Base-by-base conservation (phyloP, 257 asterid species). In the Plantago elongata region DNA sequence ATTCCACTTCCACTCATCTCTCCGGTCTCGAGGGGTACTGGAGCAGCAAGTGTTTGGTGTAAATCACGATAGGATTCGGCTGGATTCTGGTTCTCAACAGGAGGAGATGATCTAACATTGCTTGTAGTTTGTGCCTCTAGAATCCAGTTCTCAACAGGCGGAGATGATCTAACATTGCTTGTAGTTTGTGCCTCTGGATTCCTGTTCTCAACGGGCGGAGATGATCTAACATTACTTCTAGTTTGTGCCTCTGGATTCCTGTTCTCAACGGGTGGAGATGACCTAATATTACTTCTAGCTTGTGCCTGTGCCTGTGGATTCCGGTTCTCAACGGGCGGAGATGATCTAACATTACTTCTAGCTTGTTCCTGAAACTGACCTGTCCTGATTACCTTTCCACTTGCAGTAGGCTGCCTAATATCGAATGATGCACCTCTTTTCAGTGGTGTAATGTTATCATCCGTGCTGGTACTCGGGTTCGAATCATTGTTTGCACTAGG, bases 21-120 rank as follows among this genome's bases (percentile, higher is more conserved):
- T 65, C 61, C 71, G 27, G 10, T 54, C 92, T 22, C 2, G 2
- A 37, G 54, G 17, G 40, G 46, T 22, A 22, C 27, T 70, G 13
- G 43, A 54, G 75, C 46, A 49, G 55, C 46, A 54, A 73, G 47
- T 48, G 46, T 18, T 42, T 62, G 61, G 40, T 44, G 61, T 47
- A 70, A 60, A 22, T 22, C 27, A 22, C 27, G 1, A 51, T 50
- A 62, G 58, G 65, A 40, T 47, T 11, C 63, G 58, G 71, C 27
- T 22, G 27, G 27, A 22, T 22, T 22, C 27, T 2, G 57, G 15
- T 45, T 57, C 72, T 17, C 58, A 57, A 42, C 29, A 38, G 9
- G 27, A 18, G 57, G 34, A 2, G 27, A 22, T 50, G 17, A 45
- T 63, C 65, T 57, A 40, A 34, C 47, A 5, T 44, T 22, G 2